Percentiles rank a stretch among this genome's conserved stretches.
These are phyloP conservation scores for Phytophthora cactorum DNA, from an alignment of 352 stramenopile genomes.

Conservation along the genomic window DNA sequence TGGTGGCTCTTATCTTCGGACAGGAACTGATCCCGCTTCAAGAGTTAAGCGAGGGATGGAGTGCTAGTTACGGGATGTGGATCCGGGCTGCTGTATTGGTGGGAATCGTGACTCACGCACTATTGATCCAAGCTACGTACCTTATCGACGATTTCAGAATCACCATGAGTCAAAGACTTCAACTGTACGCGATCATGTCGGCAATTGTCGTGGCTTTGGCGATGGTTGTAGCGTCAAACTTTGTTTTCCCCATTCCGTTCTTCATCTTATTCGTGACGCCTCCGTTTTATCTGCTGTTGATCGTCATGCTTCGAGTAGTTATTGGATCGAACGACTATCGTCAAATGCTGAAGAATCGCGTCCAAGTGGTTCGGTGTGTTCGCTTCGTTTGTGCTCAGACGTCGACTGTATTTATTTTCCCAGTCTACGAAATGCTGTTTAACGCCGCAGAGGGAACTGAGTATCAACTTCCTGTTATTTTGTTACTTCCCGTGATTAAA, in stretches of 20 bases:
- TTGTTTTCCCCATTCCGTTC: slow-evolving; percentile 37
- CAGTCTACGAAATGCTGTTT: slow-evolving; percentile 30
- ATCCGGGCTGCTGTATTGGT: slow-evolving; percentile 23
- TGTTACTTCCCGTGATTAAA: slow-evolving; percentile 8
- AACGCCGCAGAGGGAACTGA: slow-evolving; percentile 3
- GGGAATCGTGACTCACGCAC: slow-evolving; percentile 11
- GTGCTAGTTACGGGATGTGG: slow-evolving; percentile 25
- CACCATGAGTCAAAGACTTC: slow-evolving; percentile 3
- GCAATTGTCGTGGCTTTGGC: background rate
- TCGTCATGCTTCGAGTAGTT: slow-evolving; percentile 15
- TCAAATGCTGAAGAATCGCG: slow-evolving; percentile 14
- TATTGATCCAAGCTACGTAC: slow-evolving; percentile 21
- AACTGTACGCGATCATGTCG: slow-evolving; percentile 11
- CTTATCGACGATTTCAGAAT: slow-evolving; percentile 24
- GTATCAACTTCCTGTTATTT: slow-evolving; percentile 6
- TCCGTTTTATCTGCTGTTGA: slow-evolving; percentile 18
- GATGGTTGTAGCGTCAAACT: slow-evolving; percentile 11
- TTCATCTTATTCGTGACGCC: slow-evolving; percentile 15
- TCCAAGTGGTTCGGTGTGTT: slow-evolving; percentile 20
- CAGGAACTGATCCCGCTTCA: slow-evolving; percentile 31
- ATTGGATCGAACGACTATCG: slow-evolving; percentile 5
- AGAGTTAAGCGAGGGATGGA: slow-evolving; percentile 15
- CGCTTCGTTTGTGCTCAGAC: slow-evolving; percentile 27
- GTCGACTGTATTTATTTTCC: slow-evolving; percentile 27
- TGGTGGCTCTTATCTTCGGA: slow-evolving; percentile 16